A percentile compares a stretch with the other conserved stretches of the same genome.
Evolutionary conservation across 192 early-diverging fungal species (phyloP).

Genomic region (Cetraspora pellucida): DNA sequence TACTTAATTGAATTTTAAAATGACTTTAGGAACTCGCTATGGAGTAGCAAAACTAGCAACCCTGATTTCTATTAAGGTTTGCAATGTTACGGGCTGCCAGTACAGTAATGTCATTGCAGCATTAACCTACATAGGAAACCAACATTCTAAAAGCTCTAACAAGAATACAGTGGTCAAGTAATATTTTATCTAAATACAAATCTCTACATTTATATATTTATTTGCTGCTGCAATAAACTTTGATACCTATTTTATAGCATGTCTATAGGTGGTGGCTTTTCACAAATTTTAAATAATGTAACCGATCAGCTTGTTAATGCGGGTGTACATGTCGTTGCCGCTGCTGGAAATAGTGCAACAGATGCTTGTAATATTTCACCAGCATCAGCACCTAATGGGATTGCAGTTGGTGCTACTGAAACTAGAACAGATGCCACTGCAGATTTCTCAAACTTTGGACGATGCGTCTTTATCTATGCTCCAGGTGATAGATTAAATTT

Average conservation of each 20-base stretch:
- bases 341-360: conserved; percentile 79
- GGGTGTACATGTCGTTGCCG: conserved; percentile 80
- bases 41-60: conserved; percentile 71
- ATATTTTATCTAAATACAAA: too few species aligned
- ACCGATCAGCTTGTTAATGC: conserved; percentile 53
- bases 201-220: background rate
- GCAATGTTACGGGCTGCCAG: conserved; percentile 58
- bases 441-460: conserved; percentile 81
- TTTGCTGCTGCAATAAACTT: conserved; percentile 49
- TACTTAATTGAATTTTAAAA: too few species aligned
- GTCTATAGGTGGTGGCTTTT: conserved; percentile 86
- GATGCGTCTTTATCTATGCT: conserved; percentile 86
- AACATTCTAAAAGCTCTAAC: background rate
- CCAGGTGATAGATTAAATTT: conserved; percentile 49
- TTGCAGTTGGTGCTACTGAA: conserved; percentile 82
- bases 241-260: conserved; percentile 66
- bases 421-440: conserved; percentile 65
- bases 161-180: background rate
- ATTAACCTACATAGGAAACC: conserved; percentile 46
- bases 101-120: conserved; percentile 53
- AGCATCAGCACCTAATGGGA: conserved; percentile 66
- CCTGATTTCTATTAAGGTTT: conserved; percentile 72
- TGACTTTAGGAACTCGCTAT: background rate
- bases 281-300: conserved; percentile 70
- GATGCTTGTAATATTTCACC: conserved; percentile 84